Percentiles rank a stretch among this genome's conserved stretches.
Evolutionary conservation across 371 early-diverging fungal genomes (phyloP).

Genomic region (Mortierella sp.): DNA sequence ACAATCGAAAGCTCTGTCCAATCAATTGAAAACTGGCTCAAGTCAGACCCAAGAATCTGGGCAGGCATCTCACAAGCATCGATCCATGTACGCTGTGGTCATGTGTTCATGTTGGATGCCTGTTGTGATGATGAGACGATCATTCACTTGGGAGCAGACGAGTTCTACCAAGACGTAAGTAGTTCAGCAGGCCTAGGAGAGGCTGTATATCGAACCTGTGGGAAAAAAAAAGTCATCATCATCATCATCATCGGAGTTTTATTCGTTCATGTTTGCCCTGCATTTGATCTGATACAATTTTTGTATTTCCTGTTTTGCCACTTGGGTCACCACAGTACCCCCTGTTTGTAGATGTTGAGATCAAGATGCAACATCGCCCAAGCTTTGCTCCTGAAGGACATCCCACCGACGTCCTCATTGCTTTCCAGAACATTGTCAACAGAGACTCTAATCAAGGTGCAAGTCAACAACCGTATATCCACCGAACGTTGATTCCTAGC

Average conservation of each 20-base stretch:
- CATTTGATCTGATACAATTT: too few relatives aligned
- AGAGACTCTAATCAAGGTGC: neutral
- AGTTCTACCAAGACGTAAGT: constrained; percentile 45
- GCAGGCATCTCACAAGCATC: constrained; percentile 42
- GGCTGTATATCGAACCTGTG: too few relatives aligned
- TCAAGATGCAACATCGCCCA: constrained; percentile 38
- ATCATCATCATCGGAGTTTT: too few relatives aligned
- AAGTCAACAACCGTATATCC: constrained; percentile 25
- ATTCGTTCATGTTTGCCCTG: too few relatives aligned
- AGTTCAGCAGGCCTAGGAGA: too few relatives aligned
- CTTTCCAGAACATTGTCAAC: constrained; percentile 42
- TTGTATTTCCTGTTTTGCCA: too few relatives aligned
- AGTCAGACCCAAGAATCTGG: constrained; percentile 36
- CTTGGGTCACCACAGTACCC: constrained; percentile 25
- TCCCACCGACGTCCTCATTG: constrained; percentile 42
- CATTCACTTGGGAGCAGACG: constrained; percentile 45
- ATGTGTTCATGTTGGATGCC: constrained; percentile 47
- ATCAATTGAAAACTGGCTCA: constrained; percentile 38
- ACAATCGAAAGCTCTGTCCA: constrained; percentile 36
- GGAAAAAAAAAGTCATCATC: too few relatives aligned
- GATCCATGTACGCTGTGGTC: constrained; percentile 45
- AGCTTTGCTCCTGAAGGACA: neutral
- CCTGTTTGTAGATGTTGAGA: constrained; percentile 50
- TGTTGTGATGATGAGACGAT: constrained; percentile 50
- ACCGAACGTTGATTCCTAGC: constrained; percentile 15